phyloP scores from a whole-genome alignment of 129 eudicot species.

The Ambrosia trifida region DNA sequence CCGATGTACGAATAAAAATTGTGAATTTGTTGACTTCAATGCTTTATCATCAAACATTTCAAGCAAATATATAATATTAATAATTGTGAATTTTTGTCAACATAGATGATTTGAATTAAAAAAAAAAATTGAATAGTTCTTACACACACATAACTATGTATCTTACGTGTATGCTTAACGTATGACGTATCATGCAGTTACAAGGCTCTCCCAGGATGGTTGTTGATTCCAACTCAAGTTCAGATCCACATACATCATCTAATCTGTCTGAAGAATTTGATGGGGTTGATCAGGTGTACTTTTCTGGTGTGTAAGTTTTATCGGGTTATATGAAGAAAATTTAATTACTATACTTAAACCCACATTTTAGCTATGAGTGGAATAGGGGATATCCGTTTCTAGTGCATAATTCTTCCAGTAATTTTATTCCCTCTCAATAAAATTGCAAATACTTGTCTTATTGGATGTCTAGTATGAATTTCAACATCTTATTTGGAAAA shows the following conservation, averaged over 20 bases:
- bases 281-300: constrained; percentile 50
- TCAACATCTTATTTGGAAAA: neutral
- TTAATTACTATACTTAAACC: constrained; percentile 4
- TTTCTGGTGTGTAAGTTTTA: constrained; percentile 33
- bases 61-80: neutral
- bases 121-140: neutral
- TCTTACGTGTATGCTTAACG: constrained; percentile 15
- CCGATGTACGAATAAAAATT: neutral
- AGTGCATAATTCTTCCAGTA: neutral
- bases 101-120: neutral
- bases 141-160: constrained; percentile 2
- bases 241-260: constrained; percentile 64
- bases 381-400: constrained; percentile 3
- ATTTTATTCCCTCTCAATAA: constrained; percentile 1
- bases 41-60: constrained; percentile 8
- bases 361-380: constrained; percentile 2
- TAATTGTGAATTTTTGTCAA: neutral
- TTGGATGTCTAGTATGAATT: neutral
- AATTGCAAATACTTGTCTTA: neutral
- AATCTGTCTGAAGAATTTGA: constrained; percentile 64
- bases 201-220: constrained; percentile 71
- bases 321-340: neutral
- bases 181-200: constrained; percentile 40
- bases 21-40: neutral
- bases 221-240: constrained; percentile 51